A percentile compares a stretch with the other conserved stretches of the same genome.
Conservation (phyloP, 805 yeast genomes). For the Yamadazyma sp. region DNA sequence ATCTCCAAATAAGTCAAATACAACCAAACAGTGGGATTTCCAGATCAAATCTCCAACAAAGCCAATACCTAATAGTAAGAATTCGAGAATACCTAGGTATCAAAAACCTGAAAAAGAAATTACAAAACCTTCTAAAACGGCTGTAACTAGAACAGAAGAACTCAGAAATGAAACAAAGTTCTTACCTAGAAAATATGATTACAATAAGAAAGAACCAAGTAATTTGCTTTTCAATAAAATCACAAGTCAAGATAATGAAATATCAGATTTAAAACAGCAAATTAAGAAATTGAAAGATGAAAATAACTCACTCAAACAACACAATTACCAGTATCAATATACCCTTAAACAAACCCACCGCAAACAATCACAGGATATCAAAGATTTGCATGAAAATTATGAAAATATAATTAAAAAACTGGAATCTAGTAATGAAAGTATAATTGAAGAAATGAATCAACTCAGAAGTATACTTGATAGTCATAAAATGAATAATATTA, state of each 20-base stretch:
- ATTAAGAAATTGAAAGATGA: slow-evolving; percentile 11
- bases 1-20: no score
- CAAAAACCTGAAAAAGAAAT: no score
- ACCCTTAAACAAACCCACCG: slow-evolving; percentile 1
- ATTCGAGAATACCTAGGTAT: no score
- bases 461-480: slow-evolving; percentile 1
- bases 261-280: slow-evolving; percentile 6
- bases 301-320: slow-evolving; percentile 11
- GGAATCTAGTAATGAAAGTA: neutral
- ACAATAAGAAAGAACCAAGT: slow-evolving; percentile 4
- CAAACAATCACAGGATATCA: slow-evolving; percentile 1
- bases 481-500: neutral
- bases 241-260: slow-evolving; percentile 10
- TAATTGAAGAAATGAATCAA: slow-evolving; percentile 2
- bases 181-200: no score
- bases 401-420: slow-evolving; percentile 4
- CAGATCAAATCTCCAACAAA: no score
- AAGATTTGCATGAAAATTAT: slow-evolving; percentile 2
- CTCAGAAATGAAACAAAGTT: no score
- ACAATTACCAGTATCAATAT: slow-evolving; percentile 9
- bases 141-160: no score
- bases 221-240: slow-evolving; percentile 10
- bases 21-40: no score
- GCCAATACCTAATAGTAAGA: no score
- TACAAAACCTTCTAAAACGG: no score